Evolutionary conservation across 2,329 filamentous ascomycete species (phyloP), one percentile per base, ranked within the genome.

Genomic region (Botryosphaeria dothidea): DNA sequence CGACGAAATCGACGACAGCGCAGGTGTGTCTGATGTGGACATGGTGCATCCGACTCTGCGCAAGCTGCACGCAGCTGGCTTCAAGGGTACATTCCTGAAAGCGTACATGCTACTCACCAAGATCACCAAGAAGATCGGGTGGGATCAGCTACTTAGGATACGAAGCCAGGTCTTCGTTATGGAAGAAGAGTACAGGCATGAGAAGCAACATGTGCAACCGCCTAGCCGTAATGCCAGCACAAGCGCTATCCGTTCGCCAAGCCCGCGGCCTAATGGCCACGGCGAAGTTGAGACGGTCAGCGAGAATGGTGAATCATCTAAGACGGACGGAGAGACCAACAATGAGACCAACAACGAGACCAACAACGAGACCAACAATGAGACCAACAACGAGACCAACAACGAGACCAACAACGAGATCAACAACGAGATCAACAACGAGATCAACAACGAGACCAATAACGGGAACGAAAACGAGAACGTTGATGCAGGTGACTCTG

Each of bases 111-210:
- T 99, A 36, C 83, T 99, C 67, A 98, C 95, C 0, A 94, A 97
- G 75, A 94, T 99, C 83, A 96, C 94, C 0, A 90, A 92, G 67
- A 94, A 95, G 78, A 97, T 99, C 71, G 95, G 95, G 43, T 99
- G 95, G 95, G 95, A 99, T 72, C 92, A 97, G 74, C 84, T 99
- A 23, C 83, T 99, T 60, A 96, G 92, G 78, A 97, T 96, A 72
- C 87, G 95, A 70, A 98, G 94, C 80, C 93, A 94, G 68, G 95
- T 99, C 1, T 99, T 99, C 71, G 95, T 99, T 56, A 99, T 99
- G 95, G 95, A 99, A 77, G 95, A 99, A 74, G 95, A 99, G 77
- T 99, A 99, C 75, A 88, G 95, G 56, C 91, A 90, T 65, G 95
- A 98, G 79, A 92, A 91, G 78, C 88, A 91, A 65, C 80, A 81